phyloP scores from a whole-genome alignment of 371 early-diverging fungal species.

The Apophysomyces trapeziformis region DNA sequence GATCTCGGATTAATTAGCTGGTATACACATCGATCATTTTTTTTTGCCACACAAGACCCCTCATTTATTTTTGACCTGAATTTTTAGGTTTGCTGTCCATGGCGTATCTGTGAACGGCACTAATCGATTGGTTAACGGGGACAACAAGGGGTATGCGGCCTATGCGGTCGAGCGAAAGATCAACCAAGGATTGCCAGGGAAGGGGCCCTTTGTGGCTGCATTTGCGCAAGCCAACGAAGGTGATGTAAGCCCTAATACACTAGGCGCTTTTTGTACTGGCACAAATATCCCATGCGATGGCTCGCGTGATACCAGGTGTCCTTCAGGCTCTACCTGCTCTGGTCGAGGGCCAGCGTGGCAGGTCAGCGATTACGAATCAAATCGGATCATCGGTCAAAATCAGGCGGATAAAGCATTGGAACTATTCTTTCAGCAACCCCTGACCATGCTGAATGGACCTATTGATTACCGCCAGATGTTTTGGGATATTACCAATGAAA shows the following conservation, averaged over 20 bases:
- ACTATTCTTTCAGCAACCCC: conserved; percentile 21
- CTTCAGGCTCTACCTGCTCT: conserved; percentile 42
- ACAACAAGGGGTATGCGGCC: conserved; percentile 75
- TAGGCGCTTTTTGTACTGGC: conserved; percentile 61
- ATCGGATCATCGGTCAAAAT: conserved; percentile 64
- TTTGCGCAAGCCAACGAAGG: conserved; percentile 72
- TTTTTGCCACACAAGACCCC: background rate
- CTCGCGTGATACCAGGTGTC: conserved; percentile 38
- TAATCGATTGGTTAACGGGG: conserved; percentile 61
- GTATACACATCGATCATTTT: conserved; percentile 16
- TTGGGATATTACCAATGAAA: conserved; percentile 54
- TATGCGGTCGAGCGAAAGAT: conserved; percentile 54
- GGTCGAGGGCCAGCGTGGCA: conserved; percentile 53
- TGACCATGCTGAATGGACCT: conserved; percentile 23
- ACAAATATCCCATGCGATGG: conserved; percentile 69
- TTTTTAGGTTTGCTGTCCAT: conserved; percentile 70
- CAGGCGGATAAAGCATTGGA: conserved; percentile 49
- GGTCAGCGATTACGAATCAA: conserved; percentile 49
- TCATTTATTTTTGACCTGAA: conserved; percentile 2
- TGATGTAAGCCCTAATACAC: conserved; percentile 68
- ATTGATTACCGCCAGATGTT: conserved; percentile 50
- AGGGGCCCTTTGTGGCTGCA: conserved; percentile 58
- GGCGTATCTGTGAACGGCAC: conserved; percentile 63
- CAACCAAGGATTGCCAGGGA: conserved; percentile 27
- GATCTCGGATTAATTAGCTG: conserved; percentile 47